These are phyloP conservation scores for Peronospora farinosa DNA, from an alignment of 352 stramenopile species.

Conservation along the genomic window DNA sequence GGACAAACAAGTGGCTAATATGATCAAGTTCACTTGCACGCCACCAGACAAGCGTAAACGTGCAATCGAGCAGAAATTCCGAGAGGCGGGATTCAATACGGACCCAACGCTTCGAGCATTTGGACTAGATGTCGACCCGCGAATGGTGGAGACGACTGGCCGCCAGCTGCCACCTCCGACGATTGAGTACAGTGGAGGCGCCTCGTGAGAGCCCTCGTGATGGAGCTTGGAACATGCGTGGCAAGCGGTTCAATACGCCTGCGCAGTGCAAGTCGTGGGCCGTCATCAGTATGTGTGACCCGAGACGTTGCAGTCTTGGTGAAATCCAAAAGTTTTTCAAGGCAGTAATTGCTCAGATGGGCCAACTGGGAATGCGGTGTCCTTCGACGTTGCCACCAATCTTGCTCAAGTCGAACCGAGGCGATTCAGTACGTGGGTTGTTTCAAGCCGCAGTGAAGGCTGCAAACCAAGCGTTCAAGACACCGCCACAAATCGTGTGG, in stretches of 20 bases:
- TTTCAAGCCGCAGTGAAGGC: slow-evolving; percentile 38
- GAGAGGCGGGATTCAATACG: slow-evolving; percentile 44
- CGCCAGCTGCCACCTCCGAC: slow-evolving; percentile 41
- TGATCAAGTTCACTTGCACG: slow-evolving; percentile 71
- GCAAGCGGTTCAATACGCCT: slow-evolving; percentile 45
- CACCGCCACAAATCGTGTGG: slow-evolving; percentile 45
- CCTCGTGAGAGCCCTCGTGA: slow-evolving; percentile 40
- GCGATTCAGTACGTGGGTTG: slow-evolving; percentile 29
- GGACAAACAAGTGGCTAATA: slow-evolving; percentile 76
- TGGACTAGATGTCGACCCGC: slow-evolving; percentile 43
- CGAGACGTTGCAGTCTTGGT: slow-evolving; percentile 22
- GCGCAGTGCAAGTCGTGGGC: slow-evolving; percentile 40
- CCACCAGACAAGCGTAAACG: slow-evolving; percentile 48
- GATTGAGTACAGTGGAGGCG: slow-evolving; percentile 46
- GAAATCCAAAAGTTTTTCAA: slow-evolving; percentile 55
- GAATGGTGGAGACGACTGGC: slow-evolving; percentile 47
- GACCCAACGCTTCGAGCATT: slow-evolving; percentile 54
- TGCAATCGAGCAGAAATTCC: slow-evolving; percentile 54
- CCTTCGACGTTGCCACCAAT: slow-evolving; percentile 35
- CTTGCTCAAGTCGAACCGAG: slow-evolving; percentile 30
- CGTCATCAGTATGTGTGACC: slow-evolving; percentile 50
- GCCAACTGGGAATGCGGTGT: slow-evolving; percentile 48
- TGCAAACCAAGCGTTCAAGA: slow-evolving; percentile 27
- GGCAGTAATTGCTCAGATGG: slow-evolving; percentile 46
- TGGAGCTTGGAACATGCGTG: slow-evolving; percentile 68